Conservation (phyloP, 345 rosid genomes). For the Camelina sativa region DNA sequence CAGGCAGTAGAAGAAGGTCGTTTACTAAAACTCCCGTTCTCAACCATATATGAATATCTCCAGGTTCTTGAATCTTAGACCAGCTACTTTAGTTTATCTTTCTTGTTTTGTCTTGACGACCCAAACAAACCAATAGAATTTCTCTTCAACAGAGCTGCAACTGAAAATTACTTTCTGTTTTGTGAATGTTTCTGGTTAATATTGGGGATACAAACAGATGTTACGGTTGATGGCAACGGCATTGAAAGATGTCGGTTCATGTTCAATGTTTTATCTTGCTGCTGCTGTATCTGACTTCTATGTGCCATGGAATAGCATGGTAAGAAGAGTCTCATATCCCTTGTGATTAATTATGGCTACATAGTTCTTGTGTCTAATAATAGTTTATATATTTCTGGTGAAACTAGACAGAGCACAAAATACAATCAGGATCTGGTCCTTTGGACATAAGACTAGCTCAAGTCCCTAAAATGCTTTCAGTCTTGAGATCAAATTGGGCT, state of each 20-base stretch:
- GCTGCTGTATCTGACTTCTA: constrained; percentile 97
- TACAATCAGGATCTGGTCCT: constrained; percentile 89
- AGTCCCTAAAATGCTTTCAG: constrained; percentile 89
- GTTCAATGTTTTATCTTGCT: constrained; percentile 82
- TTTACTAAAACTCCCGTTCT: constrained; percentile 83
- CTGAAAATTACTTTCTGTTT: neutral
- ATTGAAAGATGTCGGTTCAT: constrained; percentile 55
- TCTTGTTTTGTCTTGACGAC: neutral
- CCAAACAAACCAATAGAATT: neutral
- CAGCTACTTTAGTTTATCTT: constrained; percentile 4
- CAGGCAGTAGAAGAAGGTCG: constrained; percentile 70
- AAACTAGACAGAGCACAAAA: constrained; percentile 87
- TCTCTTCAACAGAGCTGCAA: neutral
- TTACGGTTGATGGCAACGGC: constrained; percentile 67
- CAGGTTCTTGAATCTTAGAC: constrained; percentile 57
- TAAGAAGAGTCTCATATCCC: constrained; percentile 50
- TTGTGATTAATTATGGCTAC: neutral
- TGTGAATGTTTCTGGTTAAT: constrained; percentile 30
- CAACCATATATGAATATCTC: constrained; percentile 91
- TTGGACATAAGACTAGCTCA: constrained; percentile 88
- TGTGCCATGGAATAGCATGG: constrained; percentile 93
- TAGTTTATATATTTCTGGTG: constrained; percentile 7
- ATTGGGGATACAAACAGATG: constrained; percentile 51
- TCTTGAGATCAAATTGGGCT: constrained; percentile 79
- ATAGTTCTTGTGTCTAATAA: neutral